Conservation (phyloP, 306 rosid genomes). For the Ormosia semicastrata region DNA sequence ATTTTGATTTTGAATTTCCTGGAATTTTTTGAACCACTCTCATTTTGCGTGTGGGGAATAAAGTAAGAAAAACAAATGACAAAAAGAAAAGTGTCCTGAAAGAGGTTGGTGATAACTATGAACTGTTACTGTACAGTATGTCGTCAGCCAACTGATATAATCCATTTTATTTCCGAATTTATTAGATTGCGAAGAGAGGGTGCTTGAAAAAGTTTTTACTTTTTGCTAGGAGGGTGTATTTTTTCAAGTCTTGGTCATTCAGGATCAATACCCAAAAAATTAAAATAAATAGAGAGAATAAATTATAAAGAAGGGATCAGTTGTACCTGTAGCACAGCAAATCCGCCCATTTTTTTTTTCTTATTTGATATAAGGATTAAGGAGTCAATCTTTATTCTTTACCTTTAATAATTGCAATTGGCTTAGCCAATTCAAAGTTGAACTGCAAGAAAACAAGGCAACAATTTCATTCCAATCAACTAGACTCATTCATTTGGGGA, state of each 20-base stretch:
- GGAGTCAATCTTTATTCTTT: not conserved
- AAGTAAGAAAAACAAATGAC: not conserved
- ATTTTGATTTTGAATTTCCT: not conserved
- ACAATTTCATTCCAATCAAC: constrained; percentile 19
- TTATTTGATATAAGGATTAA: not conserved
- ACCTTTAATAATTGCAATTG: not conserved
- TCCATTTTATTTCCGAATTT: not conserved
- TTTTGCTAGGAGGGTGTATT: not conserved
- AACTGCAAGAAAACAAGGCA: constrained; percentile 1
- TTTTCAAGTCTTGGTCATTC: not conserved
- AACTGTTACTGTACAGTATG: not conserved
- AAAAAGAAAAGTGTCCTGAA: not conserved
- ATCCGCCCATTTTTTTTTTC: not conserved
- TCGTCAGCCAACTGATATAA: not conserved
- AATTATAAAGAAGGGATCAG: not conserved
- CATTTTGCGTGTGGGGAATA: not conserved
- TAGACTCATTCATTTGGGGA: not conserved
- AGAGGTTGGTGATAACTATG: not conserved
- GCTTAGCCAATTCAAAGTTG: not conserved
- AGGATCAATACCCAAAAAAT: not conserved
- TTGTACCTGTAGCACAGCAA: not conserved
- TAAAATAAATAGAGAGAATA: not conserved
- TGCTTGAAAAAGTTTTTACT: not conserved
- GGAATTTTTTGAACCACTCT: not conserved
- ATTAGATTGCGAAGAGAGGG: not conserved